Conservation (phyloP, 176 grass and related monocot genomes). For the Rhynchospora breviuscula region DNA sequence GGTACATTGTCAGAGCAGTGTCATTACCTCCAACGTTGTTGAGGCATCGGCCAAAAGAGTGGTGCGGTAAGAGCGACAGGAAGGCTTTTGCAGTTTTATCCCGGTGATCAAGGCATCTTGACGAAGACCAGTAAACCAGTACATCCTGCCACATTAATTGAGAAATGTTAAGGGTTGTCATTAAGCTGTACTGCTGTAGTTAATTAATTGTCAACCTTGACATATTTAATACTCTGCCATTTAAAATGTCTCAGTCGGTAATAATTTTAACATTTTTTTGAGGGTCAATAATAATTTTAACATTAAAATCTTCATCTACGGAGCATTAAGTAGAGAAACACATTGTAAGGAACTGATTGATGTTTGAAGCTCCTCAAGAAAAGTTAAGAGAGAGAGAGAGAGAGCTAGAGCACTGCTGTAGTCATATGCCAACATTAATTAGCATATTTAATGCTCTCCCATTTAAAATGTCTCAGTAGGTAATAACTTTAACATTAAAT, state of each 20-base stretch:
- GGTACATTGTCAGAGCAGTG: constrained; percentile 32
- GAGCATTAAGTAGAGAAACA: neutral
- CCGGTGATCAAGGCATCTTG: constrained; percentile 33
- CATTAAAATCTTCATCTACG: no score
- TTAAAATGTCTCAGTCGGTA: neutral
- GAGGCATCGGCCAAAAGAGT: constrained; percentile 44
- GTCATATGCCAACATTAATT: no score
- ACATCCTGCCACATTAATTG: constrained; percentile 23
- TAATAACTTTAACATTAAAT: no score
- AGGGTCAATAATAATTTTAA: no score
- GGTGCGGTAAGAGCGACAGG: constrained; percentile 28
- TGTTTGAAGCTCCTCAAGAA: no score
- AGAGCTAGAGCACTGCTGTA: no score
- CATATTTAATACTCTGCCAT: neutral
- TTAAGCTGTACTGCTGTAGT: neutral
- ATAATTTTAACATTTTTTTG: no score
- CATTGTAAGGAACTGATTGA: no score
- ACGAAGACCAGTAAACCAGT: constrained; percentile 59
- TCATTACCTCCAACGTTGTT: constrained; percentile 52
- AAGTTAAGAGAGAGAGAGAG: neutral
- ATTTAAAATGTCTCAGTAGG: no score
- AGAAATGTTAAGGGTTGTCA: no score
- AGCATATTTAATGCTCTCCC: neutral
- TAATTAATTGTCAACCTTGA: neutral
- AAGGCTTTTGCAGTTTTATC: constrained; percentile 32